These are phyloP conservation scores for Puccinia horiana DNA, from an alignment of 1,284 basidiomycete genomes.

Conservation along the genomic window DNA sequence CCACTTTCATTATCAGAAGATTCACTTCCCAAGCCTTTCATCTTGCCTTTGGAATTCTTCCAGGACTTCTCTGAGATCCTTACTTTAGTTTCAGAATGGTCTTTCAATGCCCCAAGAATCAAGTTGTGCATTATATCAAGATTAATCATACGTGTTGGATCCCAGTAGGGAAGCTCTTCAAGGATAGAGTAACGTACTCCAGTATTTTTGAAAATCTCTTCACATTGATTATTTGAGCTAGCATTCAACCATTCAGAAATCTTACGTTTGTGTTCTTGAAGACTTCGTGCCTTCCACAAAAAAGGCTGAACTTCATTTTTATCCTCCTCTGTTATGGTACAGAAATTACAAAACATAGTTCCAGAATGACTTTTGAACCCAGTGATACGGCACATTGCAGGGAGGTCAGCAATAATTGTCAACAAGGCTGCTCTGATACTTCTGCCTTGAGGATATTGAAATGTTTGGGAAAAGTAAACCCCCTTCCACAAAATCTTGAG, in stretches of 20 bases:
- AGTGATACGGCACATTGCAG: conserved; percentile 12
- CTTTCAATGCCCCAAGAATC: conserved; percentile 17
- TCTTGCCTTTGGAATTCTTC: neutral
- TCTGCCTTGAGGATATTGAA: conserved; percentile 1
- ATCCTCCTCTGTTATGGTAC: conserved; percentile 4
- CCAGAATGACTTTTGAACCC: conserved; percentile 30
- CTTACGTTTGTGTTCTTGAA: neutral
- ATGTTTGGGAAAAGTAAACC: conserved; percentile 20
- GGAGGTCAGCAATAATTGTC: conserved; percentile 15
- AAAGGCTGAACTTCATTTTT: conserved; percentile 3
- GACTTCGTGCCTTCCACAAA: neutral
- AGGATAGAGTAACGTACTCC: conserved; percentile 13
- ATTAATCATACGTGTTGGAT: conserved; percentile 24
- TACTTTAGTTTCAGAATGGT: conserved; percentile 7
- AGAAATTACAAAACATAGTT: conserved; percentile 21
- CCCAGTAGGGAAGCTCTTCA: conserved; percentile 28
- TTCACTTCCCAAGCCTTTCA: neutral
- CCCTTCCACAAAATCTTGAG: conserved; percentile 56
- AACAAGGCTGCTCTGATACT: neutral
- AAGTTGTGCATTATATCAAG: conserved; percentile 29
- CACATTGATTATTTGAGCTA: neutral
- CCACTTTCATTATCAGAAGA: conserved; percentile 1
- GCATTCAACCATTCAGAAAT: neutral
- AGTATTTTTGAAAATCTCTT: neutral
- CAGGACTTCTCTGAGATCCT: neutral